Base-by-base conservation (phyloP, 805 yeast species). In the Monosporozyma solicola region DNA sequence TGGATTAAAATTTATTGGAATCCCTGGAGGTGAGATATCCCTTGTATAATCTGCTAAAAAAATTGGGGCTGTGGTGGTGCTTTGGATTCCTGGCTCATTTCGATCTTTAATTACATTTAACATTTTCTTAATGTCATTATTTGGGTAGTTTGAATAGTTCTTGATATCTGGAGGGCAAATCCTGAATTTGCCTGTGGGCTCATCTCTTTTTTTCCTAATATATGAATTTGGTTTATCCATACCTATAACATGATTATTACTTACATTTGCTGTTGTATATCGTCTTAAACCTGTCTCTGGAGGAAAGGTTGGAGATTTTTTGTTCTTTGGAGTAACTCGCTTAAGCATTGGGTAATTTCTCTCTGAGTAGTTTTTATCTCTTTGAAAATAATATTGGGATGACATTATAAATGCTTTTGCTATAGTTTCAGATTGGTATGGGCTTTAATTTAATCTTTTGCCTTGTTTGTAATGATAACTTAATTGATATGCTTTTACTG, bases 1-100 rank as follows among this genome's bases (percentile, higher is more conserved):
- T 11, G 92, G 92, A 54, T 84, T 76, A 61, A 85, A 84, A 13
- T 62, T 60, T 0, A 70, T 55, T 1, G 85, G 83, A 51, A 80
- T 74, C 9, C 58, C 51, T 10, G 5, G 13, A 13, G 41, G 11
- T 32, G 37, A 13, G 10, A 11, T 13, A 32, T 32, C 15, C 10
- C 15, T n/a, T 35, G 39, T 13, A 35, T 4, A 35, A 11, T n/a
- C 39, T 35, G 37, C 2, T 9, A 32, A 32, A 32, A 32, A 32
- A 5, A 5, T 27, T 27, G 29, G 7, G 29, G 7, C 13, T 5
- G 13, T 33, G 39, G 39, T 33, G 10, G 5, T 15, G 6, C 10
- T 15, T 33, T 7, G 39, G 29, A 27, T 27, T 32, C 3, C 35
- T 11, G 15, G 11, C 10, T 32, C 35, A 32, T 8, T 9, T 5